phyloP scores from a whole-genome alignment of 169 alveolate genomes.

The Plasmodium falciparum region DNA sequence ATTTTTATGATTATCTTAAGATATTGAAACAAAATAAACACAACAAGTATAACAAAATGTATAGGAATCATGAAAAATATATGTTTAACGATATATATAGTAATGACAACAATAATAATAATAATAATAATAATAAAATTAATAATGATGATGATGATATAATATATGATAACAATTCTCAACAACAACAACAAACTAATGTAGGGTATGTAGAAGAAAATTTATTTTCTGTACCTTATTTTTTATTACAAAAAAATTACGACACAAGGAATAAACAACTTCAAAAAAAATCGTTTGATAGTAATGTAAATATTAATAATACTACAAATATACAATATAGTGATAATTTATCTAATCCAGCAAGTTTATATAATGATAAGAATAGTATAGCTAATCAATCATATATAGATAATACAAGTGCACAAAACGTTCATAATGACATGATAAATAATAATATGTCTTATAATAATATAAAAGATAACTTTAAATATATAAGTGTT shows the following conservation, averaged over 20 bases:
- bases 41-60: slow-evolving; percentile 6
- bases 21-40: slow-evolving; percentile 9
- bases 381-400: no score
- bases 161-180: no score
- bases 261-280: no score
- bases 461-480: not conserved
- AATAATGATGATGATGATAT: not conserved
- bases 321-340: no score
- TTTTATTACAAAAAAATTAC: not conserved
- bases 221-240: slow-evolving; percentile 50
- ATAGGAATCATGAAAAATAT: not conserved
- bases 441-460: not conserved
- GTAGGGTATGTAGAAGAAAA: slow-evolving; percentile 71
- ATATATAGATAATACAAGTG: no score
- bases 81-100: slow-evolving; percentile 36
- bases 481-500: slow-evolving; percentile 64
- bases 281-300: no score
- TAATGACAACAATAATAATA: slow-evolving; percentile 21
- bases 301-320: no score
- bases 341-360: no score
- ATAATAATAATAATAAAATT: slow-evolving; percentile 22
- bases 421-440: no score
- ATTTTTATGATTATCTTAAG: not conserved
- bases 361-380: no score
- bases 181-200: no score